Conservation (phyloP, 2,329 filamentous ascomycete genomes). For the Xylaria sp. region DNA sequence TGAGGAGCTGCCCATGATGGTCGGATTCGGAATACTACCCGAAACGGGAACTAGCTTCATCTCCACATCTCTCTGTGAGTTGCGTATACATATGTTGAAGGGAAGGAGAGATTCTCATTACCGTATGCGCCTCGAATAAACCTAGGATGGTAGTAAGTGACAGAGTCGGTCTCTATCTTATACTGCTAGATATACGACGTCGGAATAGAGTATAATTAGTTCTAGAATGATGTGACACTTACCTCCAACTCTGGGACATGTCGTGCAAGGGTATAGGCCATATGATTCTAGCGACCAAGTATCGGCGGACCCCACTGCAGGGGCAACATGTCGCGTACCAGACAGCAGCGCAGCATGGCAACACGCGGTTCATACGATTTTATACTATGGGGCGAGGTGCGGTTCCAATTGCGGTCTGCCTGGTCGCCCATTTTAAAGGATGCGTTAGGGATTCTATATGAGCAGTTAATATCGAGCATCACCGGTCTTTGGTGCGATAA, state of each 20-base stretch:
- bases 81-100: too few species aligned
- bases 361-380: neutral
- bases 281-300: neutral
- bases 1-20: neutral
- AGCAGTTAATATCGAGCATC: neutral
- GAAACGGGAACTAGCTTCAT: conserved; percentile 3
- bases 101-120: too few species aligned
- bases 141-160: too few species aligned
- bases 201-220: too few species aligned
- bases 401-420: too few species aligned
- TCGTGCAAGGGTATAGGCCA: neutral
- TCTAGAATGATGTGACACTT: too few species aligned
- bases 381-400: too few species aligned
- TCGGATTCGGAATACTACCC: conserved; percentile 29
- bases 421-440: neutral
- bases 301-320: neutral
- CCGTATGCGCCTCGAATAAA: too few species aligned
- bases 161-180: too few species aligned
- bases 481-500: neutral
- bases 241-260: neutral
- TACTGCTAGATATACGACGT: too few species aligned
- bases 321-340: neutral
- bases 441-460: neutral
- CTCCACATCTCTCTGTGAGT: neutral
- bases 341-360: neutral